Conservation (phyloP, 2,329 filamentous ascomycete genomes). For the Nigrospora oryzae region DNA sequence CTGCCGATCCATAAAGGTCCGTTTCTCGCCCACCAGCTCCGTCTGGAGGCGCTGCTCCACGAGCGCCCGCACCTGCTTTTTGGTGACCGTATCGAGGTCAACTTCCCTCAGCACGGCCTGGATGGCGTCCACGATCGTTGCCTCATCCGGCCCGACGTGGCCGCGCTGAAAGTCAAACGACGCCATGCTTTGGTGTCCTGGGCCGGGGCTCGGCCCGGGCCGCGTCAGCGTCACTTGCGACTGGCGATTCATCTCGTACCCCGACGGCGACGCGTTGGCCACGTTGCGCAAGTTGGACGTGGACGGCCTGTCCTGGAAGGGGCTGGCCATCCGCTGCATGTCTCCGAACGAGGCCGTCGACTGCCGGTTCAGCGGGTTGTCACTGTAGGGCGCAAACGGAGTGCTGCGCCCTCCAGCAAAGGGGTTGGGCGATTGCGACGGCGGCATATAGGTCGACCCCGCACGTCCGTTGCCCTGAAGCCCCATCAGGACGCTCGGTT, state of each 20-base stretch:
- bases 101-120: conserved; percentile 77
- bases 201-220: conserved; percentile 27
- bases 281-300: conserved; percentile 49
- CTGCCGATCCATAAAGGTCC: conserved; percentile 81
- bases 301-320: conserved; percentile 54
- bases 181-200: conserved; percentile 37
- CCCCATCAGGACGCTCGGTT: conserved; percentile 78
- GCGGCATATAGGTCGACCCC: conserved; percentile 68
- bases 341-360: conserved; percentile 62
- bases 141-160: conserved; percentile 63
- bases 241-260: conserved; percentile 27
- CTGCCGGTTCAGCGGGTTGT: conserved; percentile 54
- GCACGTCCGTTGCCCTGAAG: conserved; percentile 54
- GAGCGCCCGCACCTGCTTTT: conserved; percentile 89
- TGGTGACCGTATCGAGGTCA: conserved; percentile 93
- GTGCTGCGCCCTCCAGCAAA: conserved; percentile 46
- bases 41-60: conserved; percentile 92
- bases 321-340: conserved; percentile 41
- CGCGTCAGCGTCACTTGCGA: conserved; percentile 40
- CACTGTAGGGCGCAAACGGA: conserved; percentile 36
- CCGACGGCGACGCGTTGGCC: conserved; percentile 36
- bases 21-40: conserved; percentile 76
- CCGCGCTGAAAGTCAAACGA: conserved; percentile 56
- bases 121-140: conserved; percentile 75
- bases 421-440: conserved; percentile 63